Evolutionary conservation across 139 green algal species (phyloP).

Genomic region (Deuterostichococcus epilithicus): DNA sequence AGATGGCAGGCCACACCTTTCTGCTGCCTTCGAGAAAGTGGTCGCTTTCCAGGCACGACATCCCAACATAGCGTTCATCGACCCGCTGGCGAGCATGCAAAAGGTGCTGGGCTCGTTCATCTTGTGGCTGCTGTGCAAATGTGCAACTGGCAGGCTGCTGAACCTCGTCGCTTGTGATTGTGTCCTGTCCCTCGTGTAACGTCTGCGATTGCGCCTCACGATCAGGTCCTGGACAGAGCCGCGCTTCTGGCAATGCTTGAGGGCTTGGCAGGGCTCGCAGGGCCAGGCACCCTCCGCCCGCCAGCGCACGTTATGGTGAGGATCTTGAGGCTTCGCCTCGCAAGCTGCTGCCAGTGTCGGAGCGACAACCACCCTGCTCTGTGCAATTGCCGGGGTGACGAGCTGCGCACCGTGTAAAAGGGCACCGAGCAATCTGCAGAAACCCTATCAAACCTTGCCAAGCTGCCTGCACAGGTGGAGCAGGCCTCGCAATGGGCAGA

Average conservation of each 20-base stretch:
- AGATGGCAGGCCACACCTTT: not conserved
- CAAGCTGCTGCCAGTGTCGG: too few relatives aligned
- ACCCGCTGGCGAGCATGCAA: not conserved
- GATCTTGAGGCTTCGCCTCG: too few relatives aligned
- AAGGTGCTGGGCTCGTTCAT: constrained; percentile 16
- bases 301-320: not conserved
- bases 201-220: too few relatives aligned
- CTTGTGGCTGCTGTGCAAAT: constrained; percentile 9
- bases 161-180: too few relatives aligned
- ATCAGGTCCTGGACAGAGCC: not conserved
- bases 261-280: not conserved
- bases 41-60: not conserved
- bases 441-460: too few relatives aligned
- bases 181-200: too few relatives aligned
- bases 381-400: too few relatives aligned
- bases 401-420: too few relatives aligned
- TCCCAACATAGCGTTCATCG: not conserved
- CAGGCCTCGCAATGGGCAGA: constrained; percentile 23
- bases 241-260: not conserved
- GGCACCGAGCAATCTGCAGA: too few relatives aligned
- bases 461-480: too few relatives aligned
- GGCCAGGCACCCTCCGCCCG: not conserved
- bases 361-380: too few relatives aligned
- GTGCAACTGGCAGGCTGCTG: too few relatives aligned
- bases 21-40: not conserved